A percentile compares a stretch with the other conserved stretches of the same genome.
Evolutionary conservation across 2,329 filamentous ascomycete genomes (phyloP).

Genomic region (Hyphodiscus sp.): DNA sequence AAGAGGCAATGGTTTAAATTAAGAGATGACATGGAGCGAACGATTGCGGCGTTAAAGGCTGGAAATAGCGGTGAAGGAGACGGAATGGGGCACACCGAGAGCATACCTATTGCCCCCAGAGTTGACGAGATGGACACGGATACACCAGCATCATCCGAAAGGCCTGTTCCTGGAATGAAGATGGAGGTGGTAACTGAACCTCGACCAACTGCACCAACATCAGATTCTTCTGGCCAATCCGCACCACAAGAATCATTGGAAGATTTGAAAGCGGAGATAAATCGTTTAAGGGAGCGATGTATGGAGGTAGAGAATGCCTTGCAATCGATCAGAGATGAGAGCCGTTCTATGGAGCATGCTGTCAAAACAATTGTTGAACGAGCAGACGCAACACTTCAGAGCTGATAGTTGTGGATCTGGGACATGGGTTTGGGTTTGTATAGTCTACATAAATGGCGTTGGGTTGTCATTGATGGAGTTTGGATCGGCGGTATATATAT

Average conservation of each 20-base stretch:
- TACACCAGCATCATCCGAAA: neutral
- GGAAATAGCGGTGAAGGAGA: conserved; percentile 1
- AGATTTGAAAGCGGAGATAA: conserved; percentile 22
- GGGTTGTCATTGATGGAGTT: neutral
- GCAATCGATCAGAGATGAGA: conserved; percentile 21
- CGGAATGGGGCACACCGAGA: neutral
- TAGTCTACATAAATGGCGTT: neutral
- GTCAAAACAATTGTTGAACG: conserved; percentile 18
- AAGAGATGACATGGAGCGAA: conserved; percentile 25
- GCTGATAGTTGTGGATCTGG: neutral
- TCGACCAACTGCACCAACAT: conserved; percentile 1
- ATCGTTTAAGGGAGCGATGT: conserved; percentile 21
- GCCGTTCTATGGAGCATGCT: conserved; percentile 22
- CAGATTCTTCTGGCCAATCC: neutral
- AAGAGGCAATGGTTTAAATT: conserved; percentile 23
- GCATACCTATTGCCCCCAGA: neutral
- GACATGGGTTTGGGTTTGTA: neutral
- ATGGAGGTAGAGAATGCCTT: conserved; percentile 22
- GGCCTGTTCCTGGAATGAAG: conserved; percentile 9
- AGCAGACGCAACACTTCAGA: conserved; percentile 14
- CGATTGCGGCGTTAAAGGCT: conserved; percentile 19
- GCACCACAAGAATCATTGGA: conserved; percentile 8
- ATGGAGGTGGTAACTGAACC: conserved; percentile 7
- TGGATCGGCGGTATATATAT: neutral
- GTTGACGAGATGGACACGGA: conserved; percentile 2